Evolutionary conservation across 345 rosid genomes (phyloP).

Genomic region (Eucalyptus erythrocorys): DNA sequence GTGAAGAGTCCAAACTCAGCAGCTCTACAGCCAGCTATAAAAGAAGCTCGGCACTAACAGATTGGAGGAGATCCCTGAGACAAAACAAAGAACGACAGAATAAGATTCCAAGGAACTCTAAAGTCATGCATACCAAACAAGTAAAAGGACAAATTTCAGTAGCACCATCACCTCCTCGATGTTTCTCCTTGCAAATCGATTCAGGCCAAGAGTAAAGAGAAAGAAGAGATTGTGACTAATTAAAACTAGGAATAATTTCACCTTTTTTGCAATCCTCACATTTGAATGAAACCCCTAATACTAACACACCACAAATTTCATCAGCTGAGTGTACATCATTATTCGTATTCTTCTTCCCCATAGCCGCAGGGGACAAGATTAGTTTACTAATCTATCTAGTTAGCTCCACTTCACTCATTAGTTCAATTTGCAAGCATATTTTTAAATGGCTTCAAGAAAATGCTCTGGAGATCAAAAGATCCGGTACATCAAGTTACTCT

Average conservation of each 20-base stretch:
- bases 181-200: neutral
- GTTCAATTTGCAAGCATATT: neutral
- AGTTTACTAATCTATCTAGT: neutral
- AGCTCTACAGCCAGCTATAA: neutral
- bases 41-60: neutral
- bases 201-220: neutral
- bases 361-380: neutral
- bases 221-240: neutral
- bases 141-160: neutral
- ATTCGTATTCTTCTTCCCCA: neutral
- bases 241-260: neutral
- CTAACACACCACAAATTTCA: neutral
- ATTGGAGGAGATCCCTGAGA: neutral
- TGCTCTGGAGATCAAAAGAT: neutral
- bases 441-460: neutral
- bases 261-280: neutral
- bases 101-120: neutral
- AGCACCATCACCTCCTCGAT: neutral
- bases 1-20: neutral
- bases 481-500: neutral
- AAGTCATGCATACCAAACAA: neutral
- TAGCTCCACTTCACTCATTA: neutral
- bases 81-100: neutral
- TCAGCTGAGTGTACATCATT: neutral
- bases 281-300: neutral